Evolutionary conservation across 2,329 filamentous ascomycete species (phyloP).

Genomic region (Verticillium nubilum): DNA sequence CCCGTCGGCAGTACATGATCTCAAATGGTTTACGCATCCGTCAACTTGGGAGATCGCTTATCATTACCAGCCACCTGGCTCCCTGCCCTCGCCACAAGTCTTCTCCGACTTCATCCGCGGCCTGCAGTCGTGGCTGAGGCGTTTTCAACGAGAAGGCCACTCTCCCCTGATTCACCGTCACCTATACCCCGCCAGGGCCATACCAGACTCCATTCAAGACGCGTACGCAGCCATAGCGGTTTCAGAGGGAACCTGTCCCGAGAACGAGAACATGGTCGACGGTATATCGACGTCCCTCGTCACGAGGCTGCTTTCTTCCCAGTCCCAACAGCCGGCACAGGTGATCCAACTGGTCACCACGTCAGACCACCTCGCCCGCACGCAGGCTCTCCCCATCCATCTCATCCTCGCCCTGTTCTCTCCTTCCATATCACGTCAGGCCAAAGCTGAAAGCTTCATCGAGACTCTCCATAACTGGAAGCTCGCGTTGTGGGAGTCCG

Average conservation of each 20-base stretch:
- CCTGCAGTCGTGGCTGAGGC: slow-evolving; percentile 11
- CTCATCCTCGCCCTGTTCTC: slow-evolving; percentile 17
- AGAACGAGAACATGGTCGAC: slow-evolving; percentile 4
- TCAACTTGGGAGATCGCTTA: not conserved
- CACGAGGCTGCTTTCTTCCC: not conserved
- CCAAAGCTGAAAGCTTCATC: slow-evolving; percentile 14
- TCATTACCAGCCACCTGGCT: not conserved
- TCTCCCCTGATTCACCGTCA: slow-evolving; percentile 17
- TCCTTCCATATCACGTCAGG: slow-evolving; percentile 15
- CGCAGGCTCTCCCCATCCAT: slow-evolving; percentile 17
- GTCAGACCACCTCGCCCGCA: slow-evolving; percentile 12
- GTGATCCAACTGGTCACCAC: slow-evolving; percentile 3
- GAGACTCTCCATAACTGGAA: slow-evolving; percentile 13
- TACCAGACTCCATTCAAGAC: slow-evolving; percentile 12
- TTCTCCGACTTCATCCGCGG: slow-evolving; percentile 5
- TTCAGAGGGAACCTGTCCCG: slow-evolving; percentile 1
- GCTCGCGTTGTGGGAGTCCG: slow-evolving; percentile 9
- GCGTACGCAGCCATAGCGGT: slow-evolving; percentile 9
- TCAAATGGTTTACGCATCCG: not conserved
- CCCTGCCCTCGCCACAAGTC: not conserved
- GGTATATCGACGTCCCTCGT: not conserved
- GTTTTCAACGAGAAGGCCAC: slow-evolving; percentile 13
- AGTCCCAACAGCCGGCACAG: not conserved
- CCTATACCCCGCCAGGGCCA: slow-evolving; percentile 12
- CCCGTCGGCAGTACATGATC: not conserved